Percentiles rank a stretch among this genome's conserved stretches.
Evolutionary conservation across 768 basidiomycete species (phyloP).

Genomic region (Russula vinacea): DNA sequence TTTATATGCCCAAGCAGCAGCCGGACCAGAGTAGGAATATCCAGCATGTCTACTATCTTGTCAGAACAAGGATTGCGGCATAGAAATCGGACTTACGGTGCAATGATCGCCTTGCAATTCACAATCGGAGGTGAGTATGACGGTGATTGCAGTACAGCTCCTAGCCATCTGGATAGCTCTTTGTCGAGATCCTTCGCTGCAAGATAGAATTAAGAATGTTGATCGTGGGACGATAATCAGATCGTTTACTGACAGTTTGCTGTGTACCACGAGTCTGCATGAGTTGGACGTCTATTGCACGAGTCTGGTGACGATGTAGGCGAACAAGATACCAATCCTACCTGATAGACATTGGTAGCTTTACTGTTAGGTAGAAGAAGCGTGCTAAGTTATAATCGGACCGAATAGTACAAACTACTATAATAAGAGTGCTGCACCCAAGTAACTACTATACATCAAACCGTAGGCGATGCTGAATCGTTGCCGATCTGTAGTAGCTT

Average conservation of each 20-base stretch:
- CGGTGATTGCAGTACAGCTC: constrained; percentile 48
- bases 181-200: constrained; percentile 54
- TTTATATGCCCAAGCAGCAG: constrained; percentile 96
- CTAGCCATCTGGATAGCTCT: constrained; percentile 65
- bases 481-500: neutral
- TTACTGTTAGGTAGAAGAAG: neutral
- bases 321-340: constrained; percentile 13
- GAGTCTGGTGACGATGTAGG: neutral
- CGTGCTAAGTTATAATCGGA: neutral
- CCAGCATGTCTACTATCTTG: constrained; percentile 76
- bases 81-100: constrained; percentile 64
- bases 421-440: neutral
- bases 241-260: constrained; percentile 48
- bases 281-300: constrained; percentile 57
- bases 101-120: constrained; percentile 85
- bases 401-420: neutral
- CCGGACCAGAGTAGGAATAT: constrained; percentile 88
- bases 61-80: neutral
- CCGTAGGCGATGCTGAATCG: constrained; percentile 4
- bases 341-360: constrained; percentile 19
- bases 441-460: constrained; percentile 8
- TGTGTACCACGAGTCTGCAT: constrained; percentile 91
- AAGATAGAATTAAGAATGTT: constrained; percentile 6
- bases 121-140: constrained; percentile 64
- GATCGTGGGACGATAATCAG: neutral